These are phyloP conservation scores for Hyphodiscus hymeniophilus DNA, from an alignment of 495 filamentous ascomycete species.

Conservation along the genomic window DNA sequence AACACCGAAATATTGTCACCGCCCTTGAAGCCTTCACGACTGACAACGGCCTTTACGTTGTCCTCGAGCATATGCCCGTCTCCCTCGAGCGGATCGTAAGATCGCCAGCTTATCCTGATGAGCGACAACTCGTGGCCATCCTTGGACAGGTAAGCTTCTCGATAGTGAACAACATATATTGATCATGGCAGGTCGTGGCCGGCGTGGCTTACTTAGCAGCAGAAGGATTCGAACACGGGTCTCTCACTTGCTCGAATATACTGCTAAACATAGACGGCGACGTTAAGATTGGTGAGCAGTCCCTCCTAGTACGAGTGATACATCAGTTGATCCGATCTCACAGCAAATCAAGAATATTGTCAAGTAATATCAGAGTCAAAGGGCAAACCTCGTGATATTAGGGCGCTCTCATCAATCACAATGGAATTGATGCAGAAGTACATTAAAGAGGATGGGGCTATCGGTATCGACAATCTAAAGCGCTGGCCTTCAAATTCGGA, in stretches of 20 bases:
- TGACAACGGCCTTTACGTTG: constrained; percentile 12
- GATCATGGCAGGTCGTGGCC: constrained; percentile 15
- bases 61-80: constrained; percentile 21
- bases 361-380: neutral
- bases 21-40: constrained; percentile 16
- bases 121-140: constrained; percentile 24
- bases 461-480: constrained; percentile 27
- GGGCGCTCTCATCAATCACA: constrained; percentile 19
- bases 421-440: constrained; percentile 34
- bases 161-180: constrained; percentile 8
- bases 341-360: constrained; percentile 8
- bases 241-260: constrained; percentile 23
- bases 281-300: constrained; percentile 11
- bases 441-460: constrained; percentile 27
- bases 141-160: constrained; percentile 21
- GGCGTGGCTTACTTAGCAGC: constrained; percentile 17
- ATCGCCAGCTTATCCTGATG: constrained; percentile 16
- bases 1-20: constrained; percentile 13
- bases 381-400: constrained; percentile 11
- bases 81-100: constrained; percentile 20
- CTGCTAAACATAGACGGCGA: constrained; percentile 12
- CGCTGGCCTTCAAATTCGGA: constrained; percentile 26
- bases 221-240: constrained; percentile 18
- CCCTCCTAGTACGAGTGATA: neutral
- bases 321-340: neutral